Evolutionary conservation across 768 basidiomycete species (phyloP), one percentile per base, ranked within the genome.

Genomic region (Leucocoprinus birnbaumii): DNA sequence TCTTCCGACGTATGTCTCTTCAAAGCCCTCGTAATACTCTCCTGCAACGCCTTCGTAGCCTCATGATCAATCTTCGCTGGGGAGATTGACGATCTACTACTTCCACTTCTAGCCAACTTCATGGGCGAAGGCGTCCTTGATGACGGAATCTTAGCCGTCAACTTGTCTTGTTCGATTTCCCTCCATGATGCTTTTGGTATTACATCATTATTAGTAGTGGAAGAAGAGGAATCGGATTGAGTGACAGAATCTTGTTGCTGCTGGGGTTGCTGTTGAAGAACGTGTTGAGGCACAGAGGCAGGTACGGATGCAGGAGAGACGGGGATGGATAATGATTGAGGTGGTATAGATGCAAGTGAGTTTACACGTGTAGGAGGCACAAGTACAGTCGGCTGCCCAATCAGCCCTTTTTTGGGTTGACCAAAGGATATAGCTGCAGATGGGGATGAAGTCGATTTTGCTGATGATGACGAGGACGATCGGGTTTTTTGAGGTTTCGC

Each of bases 11-110:
- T 68, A 9, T 75, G 73, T 8, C 88, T 77, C 65, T 92, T 91
- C 8, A 91, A 71, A 53, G 90, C 66, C 19, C 80, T 79, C 4
- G 83, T 81, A 47, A 91, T 80, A 57, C 82, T 86, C 59, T 89
- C 85, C 58, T 87, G 80, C 19, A 90, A 70, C 16, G 80, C 85
- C 61, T 73, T 79, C n/a, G 83, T 72, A 22, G 75, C 75, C 47
- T 78, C 74, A 46, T 72, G 70, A 45, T 76, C 73, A 26, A 82
- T 73, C 50, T 76, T 76, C 22, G 74, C 68, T 40, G 73, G 78
- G 0, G 78, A 77, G 11, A 68, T 56, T 11, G 71, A 72, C 24
- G 61, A 55, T 41, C 64, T 52, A 51, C 64, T 52, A 51, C 61
- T 63, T 44, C 57, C 60, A 24, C 47, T 25, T 8, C 44, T 27